These are phyloP conservation scores for Casaregolazyma suthepensis DNA, from an alignment of 1,139 yeast genomes.

Conservation along the genomic window DNA sequence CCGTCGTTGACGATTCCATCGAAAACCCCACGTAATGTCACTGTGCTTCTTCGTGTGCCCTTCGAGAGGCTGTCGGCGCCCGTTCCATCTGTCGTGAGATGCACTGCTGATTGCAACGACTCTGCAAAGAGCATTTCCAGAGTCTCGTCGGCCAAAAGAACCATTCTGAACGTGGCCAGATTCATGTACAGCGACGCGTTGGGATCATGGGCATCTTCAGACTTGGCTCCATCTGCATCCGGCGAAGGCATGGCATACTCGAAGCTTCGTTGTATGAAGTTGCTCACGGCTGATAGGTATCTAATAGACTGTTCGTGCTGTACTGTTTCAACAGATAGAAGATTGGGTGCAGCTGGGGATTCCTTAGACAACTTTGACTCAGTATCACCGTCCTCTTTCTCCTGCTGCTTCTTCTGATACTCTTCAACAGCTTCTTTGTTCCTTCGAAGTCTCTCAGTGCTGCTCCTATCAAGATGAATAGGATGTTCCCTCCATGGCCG, in stretches of 20 bases:
- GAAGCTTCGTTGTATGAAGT: constrained; percentile 79
- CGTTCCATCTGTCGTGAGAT: constrained; percentile 47
- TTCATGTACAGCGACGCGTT: constrained; percentile 67
- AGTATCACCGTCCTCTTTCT: constrained; percentile 5
- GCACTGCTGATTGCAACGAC: constrained; percentile 61
- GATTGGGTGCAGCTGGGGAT: background rate
- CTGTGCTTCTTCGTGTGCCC: constrained; percentile 13
- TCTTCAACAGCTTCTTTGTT: constrained; percentile 16
- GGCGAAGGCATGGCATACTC: constrained; percentile 71
- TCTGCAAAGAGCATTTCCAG: constrained; percentile 74
- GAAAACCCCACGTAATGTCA: constrained; percentile 75
- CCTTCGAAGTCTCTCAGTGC: constrained; percentile 17
- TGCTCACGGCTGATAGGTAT: constrained; percentile 80
- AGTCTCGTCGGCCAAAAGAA: constrained; percentile 86
- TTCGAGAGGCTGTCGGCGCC: constrained; percentile 22
- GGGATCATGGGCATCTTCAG: constrained; percentile 60
- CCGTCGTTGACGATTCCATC: constrained; percentile 92
- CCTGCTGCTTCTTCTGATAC: constrained; percentile 13
- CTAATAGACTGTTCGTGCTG: constrained; percentile 71
- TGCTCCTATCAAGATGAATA: constrained; percentile 22
- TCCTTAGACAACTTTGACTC: background rate
- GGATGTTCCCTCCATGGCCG: constrained; percentile 48
- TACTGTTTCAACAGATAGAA: constrained; percentile 40
- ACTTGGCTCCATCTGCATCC: constrained; percentile 1
- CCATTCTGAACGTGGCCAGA: constrained; percentile 91